A percentile compares a stretch with the other conserved stretches of the same genome.
phyloP scores from a whole-genome alignment of 805 yeast species.

The Zygotorulaspora sp. region DNA sequence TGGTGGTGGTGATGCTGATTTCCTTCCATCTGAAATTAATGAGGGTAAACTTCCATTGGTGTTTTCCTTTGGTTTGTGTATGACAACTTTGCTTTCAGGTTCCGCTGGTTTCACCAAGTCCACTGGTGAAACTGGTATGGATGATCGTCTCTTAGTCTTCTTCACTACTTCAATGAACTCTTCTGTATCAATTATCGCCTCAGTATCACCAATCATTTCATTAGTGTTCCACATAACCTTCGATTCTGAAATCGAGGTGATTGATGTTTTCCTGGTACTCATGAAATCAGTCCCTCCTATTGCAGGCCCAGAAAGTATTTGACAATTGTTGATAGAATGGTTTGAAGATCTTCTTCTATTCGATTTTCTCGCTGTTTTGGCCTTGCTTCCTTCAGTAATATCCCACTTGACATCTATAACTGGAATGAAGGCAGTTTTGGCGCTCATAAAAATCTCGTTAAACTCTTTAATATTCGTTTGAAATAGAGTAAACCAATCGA shows the following conservation, averaged over 20 bases:
- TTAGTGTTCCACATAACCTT: constrained; percentile 4
- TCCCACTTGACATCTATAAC: constrained; percentile 31
- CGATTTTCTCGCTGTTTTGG: constrained; percentile 6
- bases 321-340: constrained; percentile 5
- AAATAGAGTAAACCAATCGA: constrained; percentile 35
- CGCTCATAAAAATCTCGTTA: constrained; percentile 41
- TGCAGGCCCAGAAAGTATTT: constrained; percentile 6
- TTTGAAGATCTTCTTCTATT: constrained; percentile 11
- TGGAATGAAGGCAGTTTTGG: constrained; percentile 36
- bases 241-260: not conserved
- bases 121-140: constrained; percentile 3
- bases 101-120: not conserved
- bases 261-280: constrained; percentile 1
- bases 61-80: constrained; percentile 14
- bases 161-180: constrained; percentile 22
- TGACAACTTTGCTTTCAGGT: constrained; percentile 14
- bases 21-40: constrained; percentile 5
- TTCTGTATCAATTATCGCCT: constrained; percentile 15
- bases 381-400: not conserved
- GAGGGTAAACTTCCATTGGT: constrained; percentile 15
- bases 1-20: not conserved
- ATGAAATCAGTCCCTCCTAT: not conserved
- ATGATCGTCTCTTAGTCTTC: constrained; percentile 15
- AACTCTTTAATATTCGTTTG: constrained; percentile 35
- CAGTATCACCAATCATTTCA: constrained; percentile 4